Conservation (phyloP, 1,284 basidiomycete genomes). For the Uromyces viciae-fabae region DNA sequence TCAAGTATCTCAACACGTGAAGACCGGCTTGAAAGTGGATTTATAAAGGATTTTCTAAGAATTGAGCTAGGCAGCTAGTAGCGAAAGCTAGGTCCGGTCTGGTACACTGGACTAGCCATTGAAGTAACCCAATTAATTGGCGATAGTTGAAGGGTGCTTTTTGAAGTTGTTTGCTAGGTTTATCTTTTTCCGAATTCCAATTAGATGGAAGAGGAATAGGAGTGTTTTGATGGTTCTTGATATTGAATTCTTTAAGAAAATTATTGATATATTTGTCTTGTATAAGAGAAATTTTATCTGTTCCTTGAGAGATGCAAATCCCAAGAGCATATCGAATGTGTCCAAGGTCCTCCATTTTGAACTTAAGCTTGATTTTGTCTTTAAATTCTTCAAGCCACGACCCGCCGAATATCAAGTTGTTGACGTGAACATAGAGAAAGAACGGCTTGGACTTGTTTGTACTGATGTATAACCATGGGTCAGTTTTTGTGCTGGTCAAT, state of each 20-base stretch:
- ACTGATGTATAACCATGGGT: not conserved
- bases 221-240: not conserved
- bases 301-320: not conserved
- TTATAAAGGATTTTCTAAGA: not conserved
- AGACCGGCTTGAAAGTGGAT: not conserved
- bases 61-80: not conserved
- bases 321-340: not conserved
- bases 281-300: not conserved
- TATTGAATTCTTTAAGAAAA: not conserved
- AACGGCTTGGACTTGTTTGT: not conserved
- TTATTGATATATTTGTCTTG: constrained; percentile 11
- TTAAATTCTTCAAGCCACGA: constrained; percentile 1
- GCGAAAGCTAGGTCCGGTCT: not conserved
- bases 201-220: not conserved
- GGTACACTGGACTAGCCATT: constrained; percentile 4
- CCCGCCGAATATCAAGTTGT: not conserved
- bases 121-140: not conserved
- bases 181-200: not conserved
- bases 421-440: not conserved
- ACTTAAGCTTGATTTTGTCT: not conserved
- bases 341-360: constrained; percentile 19
- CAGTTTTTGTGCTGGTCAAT: not conserved
- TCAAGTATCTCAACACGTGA: not conserved
- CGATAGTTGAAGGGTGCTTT: not conserved
- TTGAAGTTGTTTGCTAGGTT: not conserved